A percentile compares a stretch with the other conserved stretches of the same genome.
Evolutionary conservation across 2,329 filamentous ascomycete species (phyloP).

Genomic region (Colletotrichum australisinense): DNA sequence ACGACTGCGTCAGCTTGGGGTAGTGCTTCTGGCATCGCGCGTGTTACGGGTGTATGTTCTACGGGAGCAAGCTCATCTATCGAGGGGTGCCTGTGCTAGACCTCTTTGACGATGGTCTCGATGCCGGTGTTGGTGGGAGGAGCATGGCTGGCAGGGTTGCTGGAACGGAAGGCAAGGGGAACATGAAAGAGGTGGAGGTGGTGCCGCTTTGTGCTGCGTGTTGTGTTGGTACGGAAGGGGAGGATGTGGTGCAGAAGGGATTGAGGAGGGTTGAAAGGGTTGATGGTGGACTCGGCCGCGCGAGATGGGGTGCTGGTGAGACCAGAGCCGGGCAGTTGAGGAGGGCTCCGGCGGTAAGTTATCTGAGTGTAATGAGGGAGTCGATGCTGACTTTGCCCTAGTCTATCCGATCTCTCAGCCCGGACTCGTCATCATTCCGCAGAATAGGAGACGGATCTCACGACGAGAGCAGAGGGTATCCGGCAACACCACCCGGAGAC

Average conservation of each 20-base stretch:
- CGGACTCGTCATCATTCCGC: slow-evolving; percentile 14
- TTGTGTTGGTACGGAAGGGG: slow-evolving; percentile 52
- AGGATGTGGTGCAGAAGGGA: slow-evolving; percentile 53
- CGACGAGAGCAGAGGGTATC: slow-evolving; percentile 8
- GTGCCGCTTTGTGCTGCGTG: slow-evolving; percentile 64
- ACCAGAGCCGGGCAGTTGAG: slow-evolving; percentile 28
- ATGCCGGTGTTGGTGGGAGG: slow-evolving; percentile 30
- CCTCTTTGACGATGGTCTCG: slow-evolving; percentile 43
- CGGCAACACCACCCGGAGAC: slow-evolving; percentile 1
- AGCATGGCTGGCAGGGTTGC: background rate
- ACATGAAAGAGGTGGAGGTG: slow-evolving; percentile 54
- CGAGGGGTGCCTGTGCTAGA: slow-evolving; percentile 48
- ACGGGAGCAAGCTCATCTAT: slow-evolving; percentile 53
- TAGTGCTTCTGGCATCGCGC: slow-evolving; percentile 70
- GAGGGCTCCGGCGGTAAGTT: slow-evolving; percentile 27
- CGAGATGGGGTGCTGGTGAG: slow-evolving; percentile 53
- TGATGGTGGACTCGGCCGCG: slow-evolving; percentile 59
- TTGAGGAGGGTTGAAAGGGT: slow-evolving; percentile 54
- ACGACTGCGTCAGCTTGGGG: slow-evolving; percentile 68
- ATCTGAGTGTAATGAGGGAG: no score
- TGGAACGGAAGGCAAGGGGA: slow-evolving; percentile 23
- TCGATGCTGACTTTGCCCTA: background rate
- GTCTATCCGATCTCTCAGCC: slow-evolving; percentile 11
- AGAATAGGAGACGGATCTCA: slow-evolving; percentile 6
- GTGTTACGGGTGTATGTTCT: slow-evolving; percentile 68